These are phyloP conservation scores for Chlorella sp. DNA, from an alignment of 139 green algal species.

Conservation along the genomic window DNA sequence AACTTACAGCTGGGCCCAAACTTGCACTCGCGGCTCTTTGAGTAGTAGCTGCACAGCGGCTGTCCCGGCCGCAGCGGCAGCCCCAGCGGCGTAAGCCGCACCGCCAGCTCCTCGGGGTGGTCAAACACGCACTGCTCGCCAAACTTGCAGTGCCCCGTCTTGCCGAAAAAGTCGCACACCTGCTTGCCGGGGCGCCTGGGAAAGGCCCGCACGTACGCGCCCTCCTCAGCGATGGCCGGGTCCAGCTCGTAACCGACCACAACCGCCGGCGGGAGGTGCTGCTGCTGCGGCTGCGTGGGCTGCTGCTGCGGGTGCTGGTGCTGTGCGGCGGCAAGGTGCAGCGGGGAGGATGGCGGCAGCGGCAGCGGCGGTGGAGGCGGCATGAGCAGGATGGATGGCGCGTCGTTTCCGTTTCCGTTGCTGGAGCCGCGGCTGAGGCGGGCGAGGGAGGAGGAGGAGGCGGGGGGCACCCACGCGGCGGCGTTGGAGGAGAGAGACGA, in stretches of 20 bases:
- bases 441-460: no score
- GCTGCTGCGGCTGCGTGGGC: no score
- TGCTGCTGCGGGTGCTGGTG: no score
- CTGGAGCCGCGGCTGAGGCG: no score
- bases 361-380: constrained; percentile 1
- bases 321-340: background rate
- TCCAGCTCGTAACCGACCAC: constrained; percentile 38
- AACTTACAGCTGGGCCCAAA: constrained; percentile 91
- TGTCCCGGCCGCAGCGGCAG: constrained; percentile 63
- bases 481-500: no score
- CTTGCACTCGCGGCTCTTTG: constrained; percentile 79
- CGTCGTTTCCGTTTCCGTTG: no score
- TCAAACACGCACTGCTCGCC: constrained; percentile 79
- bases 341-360: background rate
- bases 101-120: constrained; percentile 65
- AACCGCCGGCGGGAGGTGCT: no score
- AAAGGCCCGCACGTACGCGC: constrained; percentile 28
- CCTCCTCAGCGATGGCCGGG: background rate
- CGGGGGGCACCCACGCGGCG: no score
- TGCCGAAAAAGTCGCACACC: constrained; percentile 83
- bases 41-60: constrained; percentile 77
- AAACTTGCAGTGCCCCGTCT: constrained; percentile 88
- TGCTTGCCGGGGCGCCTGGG: constrained; percentile 53
- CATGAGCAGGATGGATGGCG: no score
- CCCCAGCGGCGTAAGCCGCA: constrained; percentile 52